A percentile compares a stretch with the other conserved stretches of the same genome.
These are phyloP conservation scores for Stropharia rugosoannulata DNA, from an alignment of 768 basidiomycete genomes.

Conservation along the genomic window DNA sequence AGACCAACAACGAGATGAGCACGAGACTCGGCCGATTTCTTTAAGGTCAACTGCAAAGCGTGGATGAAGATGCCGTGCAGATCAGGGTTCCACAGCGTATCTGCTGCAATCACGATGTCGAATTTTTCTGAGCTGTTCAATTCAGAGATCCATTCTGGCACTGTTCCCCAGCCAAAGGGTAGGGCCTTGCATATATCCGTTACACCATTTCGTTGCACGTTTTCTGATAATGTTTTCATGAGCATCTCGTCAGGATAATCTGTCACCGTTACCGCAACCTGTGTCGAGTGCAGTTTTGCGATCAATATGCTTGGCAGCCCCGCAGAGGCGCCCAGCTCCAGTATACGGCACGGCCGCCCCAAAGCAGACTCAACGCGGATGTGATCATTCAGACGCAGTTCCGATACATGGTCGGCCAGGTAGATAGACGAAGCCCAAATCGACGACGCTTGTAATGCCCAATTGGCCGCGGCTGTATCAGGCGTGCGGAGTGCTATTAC, in stretches of 20 bases:
- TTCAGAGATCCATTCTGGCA: constrained; percentile 31
- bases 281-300: constrained; percentile 41
- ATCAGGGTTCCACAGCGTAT: constrained; percentile 77
- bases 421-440: constrained; percentile 73
- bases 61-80: constrained; percentile 53
- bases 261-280: constrained; percentile 47
- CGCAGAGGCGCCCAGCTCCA: constrained; percentile 75
- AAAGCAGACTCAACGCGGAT: constrained; percentile 11
- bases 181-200: constrained; percentile 46
- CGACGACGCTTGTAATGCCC: constrained; percentile 76
- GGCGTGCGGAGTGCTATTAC: constrained; percentile 54
- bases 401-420: constrained; percentile 62
- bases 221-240: constrained; percentile 55
- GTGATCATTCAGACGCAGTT: constrained; percentile 37
- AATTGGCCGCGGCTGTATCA: constrained; percentile 66
- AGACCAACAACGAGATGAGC: constrained; percentile 70
- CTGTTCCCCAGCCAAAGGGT: constrained; percentile 67
- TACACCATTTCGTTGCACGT: constrained; percentile 53
- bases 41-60: constrained; percentile 49
- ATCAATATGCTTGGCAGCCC: constrained; percentile 73
- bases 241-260: constrained; percentile 74
- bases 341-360: constrained; percentile 31
- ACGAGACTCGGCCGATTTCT: constrained; percentile 41
- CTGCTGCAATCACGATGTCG: constrained; percentile 70
- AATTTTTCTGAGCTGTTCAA: constrained; percentile 30